Evolutionary conservation across 2,329 filamentous ascomycete genomes (phyloP), one percentile per base, ranked within the genome.

Genomic region (Cercospora janseana): DNA sequence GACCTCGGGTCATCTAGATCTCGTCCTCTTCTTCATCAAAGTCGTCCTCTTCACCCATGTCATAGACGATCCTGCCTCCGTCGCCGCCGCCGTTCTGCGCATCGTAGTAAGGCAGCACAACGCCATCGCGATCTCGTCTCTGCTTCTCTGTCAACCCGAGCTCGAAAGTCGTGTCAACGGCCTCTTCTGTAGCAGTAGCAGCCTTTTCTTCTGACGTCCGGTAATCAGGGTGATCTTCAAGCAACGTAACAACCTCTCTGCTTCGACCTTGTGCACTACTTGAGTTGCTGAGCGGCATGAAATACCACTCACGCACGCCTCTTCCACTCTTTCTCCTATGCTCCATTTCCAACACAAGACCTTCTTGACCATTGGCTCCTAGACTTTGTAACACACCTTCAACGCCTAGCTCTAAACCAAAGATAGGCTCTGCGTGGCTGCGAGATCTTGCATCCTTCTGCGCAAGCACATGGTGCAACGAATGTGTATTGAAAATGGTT

Each of bases 1-100:
- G n/a, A n/a, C n/a, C n/a, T n/a, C n/a, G n/a, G n/a, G n/a, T n/a
- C n/a, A n/a, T n/a, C n/a, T 71, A 91, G 59, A 92, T 90, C 71
- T 96, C 91, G 71, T 96, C 91, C 64, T 96, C 90, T 65, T 95
- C 90, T 52, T 95, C 91, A 61, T 95, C 91, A 72, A 96, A 97
- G 67, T 97, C 90, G 70, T 98, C 93, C 72, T 97, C 93, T 56
- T 83, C 81, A 1, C 91, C 92, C 87, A 97, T 95, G 61, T 97
- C 92, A 68, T 98, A 98, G 63, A 98, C 66, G 58, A 98, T 98
- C 54, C 92, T 79, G 0, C 93, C 93, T 4, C 93, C 92, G 63
- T 95, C 89, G 0, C 91, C 91, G 0, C 81, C 74, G 4, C 79
- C 80, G 46, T 83, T 88, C 77, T 98, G 93, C 18, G 93, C 93